Evolutionary conservation across 352 stramenopile species (phyloP).

Genomic region (Paralagenidium karlingii): DNA sequence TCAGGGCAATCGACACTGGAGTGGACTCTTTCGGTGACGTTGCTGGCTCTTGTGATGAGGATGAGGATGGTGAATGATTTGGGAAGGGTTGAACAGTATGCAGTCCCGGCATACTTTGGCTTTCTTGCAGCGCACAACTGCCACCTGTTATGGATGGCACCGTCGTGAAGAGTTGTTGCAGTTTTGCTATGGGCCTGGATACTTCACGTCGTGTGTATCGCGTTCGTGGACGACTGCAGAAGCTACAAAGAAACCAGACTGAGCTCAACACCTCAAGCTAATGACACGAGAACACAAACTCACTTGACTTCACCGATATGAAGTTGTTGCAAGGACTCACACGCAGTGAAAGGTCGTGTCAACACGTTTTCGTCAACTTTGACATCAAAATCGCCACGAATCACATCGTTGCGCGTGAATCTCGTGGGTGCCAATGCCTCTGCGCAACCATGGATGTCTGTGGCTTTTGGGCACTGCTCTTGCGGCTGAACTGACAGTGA

Average conservation of each 20-base stretch:
- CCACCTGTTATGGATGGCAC: conserved; percentile 7
- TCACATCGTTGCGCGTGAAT: conserved; percentile 4
- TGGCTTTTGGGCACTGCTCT: too few species aligned
- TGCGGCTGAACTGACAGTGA: too few species aligned
- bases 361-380: neutral
- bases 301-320: conserved; percentile 1
- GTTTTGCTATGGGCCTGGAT: conserved; percentile 10
- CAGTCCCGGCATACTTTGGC: neutral
- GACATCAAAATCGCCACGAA: neutral
- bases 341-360: conserved; percentile 12
- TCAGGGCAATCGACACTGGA: neutral
- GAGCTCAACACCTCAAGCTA: neutral
- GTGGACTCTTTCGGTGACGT: conserved; percentile 8
- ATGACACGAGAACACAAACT: neutral
- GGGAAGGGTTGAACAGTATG: neutral
- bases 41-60: neutral
- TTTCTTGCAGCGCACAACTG: neutral
- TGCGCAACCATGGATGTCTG: too few species aligned
- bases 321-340: conserved; percentile 21
- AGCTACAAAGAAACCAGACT: conserved; percentile 7
- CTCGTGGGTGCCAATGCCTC: too few species aligned
- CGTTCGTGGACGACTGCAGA: conserved; percentile 31
- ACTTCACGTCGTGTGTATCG: conserved; percentile 38
- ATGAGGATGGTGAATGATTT: neutral
- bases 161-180: conserved; percentile 20